Evolutionary conservation across 2,329 filamentous ascomycete genomes (phyloP), one percentile per base, ranked within the genome.

Genomic region (Periconia digitata): DNA sequence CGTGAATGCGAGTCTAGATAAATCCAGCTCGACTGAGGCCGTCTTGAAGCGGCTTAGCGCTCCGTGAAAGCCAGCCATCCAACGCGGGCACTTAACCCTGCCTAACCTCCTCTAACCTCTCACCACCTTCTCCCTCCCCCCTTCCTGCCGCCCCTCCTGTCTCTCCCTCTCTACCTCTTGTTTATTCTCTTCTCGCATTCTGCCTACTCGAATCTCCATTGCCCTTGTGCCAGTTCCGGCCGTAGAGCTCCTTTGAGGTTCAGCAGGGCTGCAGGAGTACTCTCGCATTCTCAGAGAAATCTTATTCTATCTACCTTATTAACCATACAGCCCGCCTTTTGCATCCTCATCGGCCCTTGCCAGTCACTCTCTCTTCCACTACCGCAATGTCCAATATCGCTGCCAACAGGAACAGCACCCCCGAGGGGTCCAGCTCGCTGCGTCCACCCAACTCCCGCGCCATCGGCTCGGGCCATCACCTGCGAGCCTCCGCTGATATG

Each of bases 401-500:
- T 54, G 74, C 75, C 48, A 97, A 97, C 76, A 88, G 94, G 66
- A 97, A 97, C 76, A 97, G 92, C 81, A 97, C 92, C 39, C 94
- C 94, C 46, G 94, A 97, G 78, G 90, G 88, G 45, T 87, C 86
- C 62, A 90, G 85, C 66, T 85, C 89, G 44, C 85, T 96, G 65
- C 88, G 92, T 53, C 90, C 92, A 40, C 89, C 91, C 41, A 82
- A 85, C 36, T 87, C 92, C 57, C 84, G 92, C 61, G 78, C 86
- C 38, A 79, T 95, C 62, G 89, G 85, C 51, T 82, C 87, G 53
- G 86, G 86, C 47, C 89, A 92, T 73, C 89, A 94, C 71, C 85
- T 99, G 55, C 90, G 94, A 64, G 90, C 92, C 40, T 99, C 94
- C 44, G 92, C 94, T 64, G 94, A 99, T 71, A 95, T 97, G 89